These are phyloP conservation scores for Avicennia marina DNA, from an alignment of 257 asterid species.

Conservation along the genomic window DNA sequence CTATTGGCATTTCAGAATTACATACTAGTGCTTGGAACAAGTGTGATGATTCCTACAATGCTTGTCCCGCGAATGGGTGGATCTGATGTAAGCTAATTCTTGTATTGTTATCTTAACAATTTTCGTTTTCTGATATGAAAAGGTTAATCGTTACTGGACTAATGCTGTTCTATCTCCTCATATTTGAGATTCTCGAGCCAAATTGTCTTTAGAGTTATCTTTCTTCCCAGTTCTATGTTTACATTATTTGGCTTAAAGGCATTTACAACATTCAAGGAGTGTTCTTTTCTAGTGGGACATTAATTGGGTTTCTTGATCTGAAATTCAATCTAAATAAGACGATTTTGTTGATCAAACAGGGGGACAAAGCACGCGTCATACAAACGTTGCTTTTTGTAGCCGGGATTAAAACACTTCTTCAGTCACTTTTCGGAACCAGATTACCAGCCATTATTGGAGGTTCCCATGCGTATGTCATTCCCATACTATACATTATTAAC, in stretches of 20 bases:
- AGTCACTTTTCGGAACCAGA: constrained; percentile 90
- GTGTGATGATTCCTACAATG: constrained; percentile 92
- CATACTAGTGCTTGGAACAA: constrained; percentile 84
- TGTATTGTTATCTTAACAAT: no score
- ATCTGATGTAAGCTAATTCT: constrained; percentile 79
- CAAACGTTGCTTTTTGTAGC: constrained; percentile 92
- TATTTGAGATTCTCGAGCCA: no score
- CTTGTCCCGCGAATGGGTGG: constrained; percentile 97
- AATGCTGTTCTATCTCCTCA: no score
- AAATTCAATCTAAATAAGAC: no score
- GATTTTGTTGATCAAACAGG: constrained; percentile 35
- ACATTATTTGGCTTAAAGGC: no score
- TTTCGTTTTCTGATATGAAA: no score
- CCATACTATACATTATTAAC: constrained; percentile 61
- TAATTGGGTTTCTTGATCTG: no score
- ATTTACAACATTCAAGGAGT: no score
- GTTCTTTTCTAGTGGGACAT: no score
- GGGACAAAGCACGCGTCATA: constrained; percentile 88
- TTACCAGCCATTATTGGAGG: constrained; percentile 96
- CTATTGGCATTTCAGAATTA: constrained; percentile 95
- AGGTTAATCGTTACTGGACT: no score
- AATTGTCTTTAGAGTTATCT: no score
- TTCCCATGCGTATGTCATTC: constrained; percentile 82
- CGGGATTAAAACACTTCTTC: constrained; percentile 95
- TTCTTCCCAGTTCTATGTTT: no score